Base-by-base conservation (phyloP, 305 asterid species). In the Nicotiana rustica region DNA sequence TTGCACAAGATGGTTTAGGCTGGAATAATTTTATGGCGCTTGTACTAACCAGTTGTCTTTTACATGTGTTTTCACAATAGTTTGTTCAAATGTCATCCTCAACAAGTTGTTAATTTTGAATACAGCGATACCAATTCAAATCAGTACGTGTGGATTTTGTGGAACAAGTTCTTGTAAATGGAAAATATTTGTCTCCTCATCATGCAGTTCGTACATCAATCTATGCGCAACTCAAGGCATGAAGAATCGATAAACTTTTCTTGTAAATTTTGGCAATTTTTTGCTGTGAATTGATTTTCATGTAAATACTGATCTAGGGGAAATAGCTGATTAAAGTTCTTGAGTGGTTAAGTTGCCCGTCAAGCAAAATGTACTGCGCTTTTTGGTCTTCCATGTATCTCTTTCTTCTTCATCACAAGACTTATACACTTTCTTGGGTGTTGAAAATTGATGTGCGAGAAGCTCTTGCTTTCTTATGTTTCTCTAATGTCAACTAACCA, bases 161-260 rank as follows among this genome's bases (percentile, higher is more conserved):
- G 88, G 94, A 94, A 85, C 99, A 96, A 91, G 87, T 94, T 85
- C 91, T 94, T 19, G 98, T 96, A 83, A 96, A 96, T 81, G 98
- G 98, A 82, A 92, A 89, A 81, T 76, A 85, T 67, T 67, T 93
- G 88, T 83, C 93, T 0, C 90, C 90, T 52, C 89, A 84, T 64
- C 88, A 88, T 57, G 91, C 92, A 62, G 89, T 89, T 67, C 92
- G 84, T 78, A 88, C 96, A 44, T 93, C 97, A 62, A 91, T 96
- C 55, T 91, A 83, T 68, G 95, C 97, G 12, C 97, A 94, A 88
- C 95, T 91, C 89, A 94, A 91, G 92, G 80, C 80, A 55, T 76
- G 77, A 68, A 19, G 66, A 76, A 55, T 75, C 67, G 6, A 17
- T 17, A 5, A 76, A 55, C 52, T 55, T 17, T 25, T 76, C 66